Evolutionary conservation across 768 basidiomycete genomes (phyloP).

Genomic region (Phlebiopsis gigantea): DNA sequence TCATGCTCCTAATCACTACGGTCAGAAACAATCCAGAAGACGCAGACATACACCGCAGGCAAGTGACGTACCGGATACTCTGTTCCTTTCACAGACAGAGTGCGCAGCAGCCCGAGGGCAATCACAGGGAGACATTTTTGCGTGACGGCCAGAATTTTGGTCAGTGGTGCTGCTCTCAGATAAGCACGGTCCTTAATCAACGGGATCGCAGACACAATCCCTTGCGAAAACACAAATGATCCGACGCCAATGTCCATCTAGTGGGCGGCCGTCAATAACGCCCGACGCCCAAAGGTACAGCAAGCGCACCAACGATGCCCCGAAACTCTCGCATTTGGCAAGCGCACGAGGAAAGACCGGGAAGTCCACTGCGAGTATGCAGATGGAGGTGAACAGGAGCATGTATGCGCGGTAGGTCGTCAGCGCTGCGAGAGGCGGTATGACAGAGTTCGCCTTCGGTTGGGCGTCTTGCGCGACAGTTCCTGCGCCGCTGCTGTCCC

Average conservation of each 20-base stretch:
- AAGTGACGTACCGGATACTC: slow-evolving; percentile 80
- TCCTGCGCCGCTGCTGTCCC: background rate
- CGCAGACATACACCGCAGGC: background rate
- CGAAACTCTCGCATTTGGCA: slow-evolving; percentile 92
- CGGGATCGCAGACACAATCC: slow-evolving; percentile 84
- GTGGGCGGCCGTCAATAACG: background rate
- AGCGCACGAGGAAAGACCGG: slow-evolving; percentile 81
- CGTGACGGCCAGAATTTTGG: slow-evolving; percentile 46
- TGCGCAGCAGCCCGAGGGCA: slow-evolving; percentile 67
- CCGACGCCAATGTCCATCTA: slow-evolving; percentile 99
- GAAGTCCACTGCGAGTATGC: slow-evolving; percentile 96
- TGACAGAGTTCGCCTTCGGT: background rate
- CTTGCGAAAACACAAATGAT: slow-evolving; percentile 95
- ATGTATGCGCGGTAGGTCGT: slow-evolving; percentile 90
- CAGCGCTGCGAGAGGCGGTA: slow-evolving; percentile 61
- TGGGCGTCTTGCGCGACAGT: background rate
- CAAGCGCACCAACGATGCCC: slow-evolving; percentile 74
- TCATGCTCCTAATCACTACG: slow-evolving; percentile 68
- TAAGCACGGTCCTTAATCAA: slow-evolving; percentile 59
- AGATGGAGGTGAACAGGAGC: slow-evolving; percentile 88
- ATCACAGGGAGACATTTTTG: slow-evolving; percentile 65
- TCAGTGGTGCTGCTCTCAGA: slow-evolving; percentile 40
- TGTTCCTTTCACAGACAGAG: slow-evolving; percentile 84
- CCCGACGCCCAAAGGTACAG: slow-evolving; percentile 19
- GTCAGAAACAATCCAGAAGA: background rate